These are phyloP conservation scores for Abortiporus biennis DNA, from an alignment of 1,284 basidiomycete species.

Conservation along the genomic window DNA sequence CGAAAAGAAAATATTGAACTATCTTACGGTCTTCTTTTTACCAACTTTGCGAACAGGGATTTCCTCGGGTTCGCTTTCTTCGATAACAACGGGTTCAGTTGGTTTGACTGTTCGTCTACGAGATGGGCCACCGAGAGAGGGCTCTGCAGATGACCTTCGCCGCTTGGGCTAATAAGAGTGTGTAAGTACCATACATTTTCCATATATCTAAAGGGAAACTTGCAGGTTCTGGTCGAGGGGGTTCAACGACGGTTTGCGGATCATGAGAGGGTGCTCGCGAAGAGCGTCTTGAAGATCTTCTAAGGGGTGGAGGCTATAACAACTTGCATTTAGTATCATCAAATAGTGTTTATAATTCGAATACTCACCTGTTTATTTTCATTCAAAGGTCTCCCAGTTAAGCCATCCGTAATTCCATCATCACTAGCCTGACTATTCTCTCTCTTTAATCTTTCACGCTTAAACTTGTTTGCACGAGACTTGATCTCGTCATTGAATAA, in stretches of 20 bases:
- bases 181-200: conserved; percentile 2
- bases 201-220: conserved; percentile 20
- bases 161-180: conserved; percentile 43
- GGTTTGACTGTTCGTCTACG: conserved; percentile 29
- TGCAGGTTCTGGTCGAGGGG: conserved; percentile 39
- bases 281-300: conserved; percentile 34
- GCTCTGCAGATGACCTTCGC: conserved; percentile 65
- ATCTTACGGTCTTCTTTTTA: conserved; percentile 56
- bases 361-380: conserved; percentile 37
- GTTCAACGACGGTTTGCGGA: conserved; percentile 6
- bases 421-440: conserved; percentile 70
- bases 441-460: conserved; percentile 59
- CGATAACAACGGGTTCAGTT: conserved; percentile 42
- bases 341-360: conserved; percentile 5
- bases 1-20: conserved; percentile 29
- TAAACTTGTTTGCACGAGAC: conserved; percentile 52
- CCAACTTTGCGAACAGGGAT: conserved; percentile 55
- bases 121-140: conserved; percentile 48
- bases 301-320: conserved; percentile 12
- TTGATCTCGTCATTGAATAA: conserved; percentile 78
- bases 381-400: conserved; percentile 61
- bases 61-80: conserved; percentile 77
- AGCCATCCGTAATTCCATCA: conserved; percentile 73
- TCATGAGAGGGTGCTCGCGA: conserved; percentile 25
- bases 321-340: background rate